phyloP scores from a whole-genome alignment of 2,329 filamentous ascomycete species.

The Ceratocystis destructans region DNA sequence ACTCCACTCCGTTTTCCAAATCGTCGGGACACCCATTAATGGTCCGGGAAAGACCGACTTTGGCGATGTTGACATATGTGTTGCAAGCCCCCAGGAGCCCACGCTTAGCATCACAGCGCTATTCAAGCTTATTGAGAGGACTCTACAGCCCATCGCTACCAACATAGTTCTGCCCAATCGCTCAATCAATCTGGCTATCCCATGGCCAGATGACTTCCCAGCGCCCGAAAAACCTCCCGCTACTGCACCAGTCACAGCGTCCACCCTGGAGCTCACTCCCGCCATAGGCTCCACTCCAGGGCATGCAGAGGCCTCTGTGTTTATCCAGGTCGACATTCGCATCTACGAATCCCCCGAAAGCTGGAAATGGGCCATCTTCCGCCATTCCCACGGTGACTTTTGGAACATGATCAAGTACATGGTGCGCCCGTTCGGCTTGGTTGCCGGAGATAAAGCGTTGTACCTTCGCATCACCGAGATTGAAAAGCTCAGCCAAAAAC shows the following conservation, averaged over 20 bases:
- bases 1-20: conserved; percentile 39
- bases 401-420: conserved; percentile 51
- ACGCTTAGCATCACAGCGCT: background rate
- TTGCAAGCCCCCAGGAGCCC: conserved; percentile 29
- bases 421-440: conserved; percentile 53
- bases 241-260: background rate
- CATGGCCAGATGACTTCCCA: conserved; percentile 32
- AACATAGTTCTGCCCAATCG: background rate
- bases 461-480: conserved; percentile 55
- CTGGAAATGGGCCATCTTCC: conserved; percentile 53
- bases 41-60: conserved; percentile 53
- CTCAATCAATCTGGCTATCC: conserved; percentile 39
- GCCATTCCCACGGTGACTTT: conserved; percentile 56
- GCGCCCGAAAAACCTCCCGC: background rate
- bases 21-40: conserved; percentile 49
- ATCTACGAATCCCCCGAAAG: conserved; percentile 32
- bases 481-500: conserved; percentile 43
- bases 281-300: background rate
- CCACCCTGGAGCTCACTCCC: background rate
- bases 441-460: conserved; percentile 48
- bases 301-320: background rate
- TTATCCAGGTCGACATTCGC: conserved; percentile 56
- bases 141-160: conserved; percentile 14
- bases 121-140: background rate
- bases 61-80: conserved; percentile 62